Evolutionary conservation across 441 rosid species (phyloP), one percentile per base, ranked within the genome.

Genomic region (Arabidopsis hybrid): DNA sequence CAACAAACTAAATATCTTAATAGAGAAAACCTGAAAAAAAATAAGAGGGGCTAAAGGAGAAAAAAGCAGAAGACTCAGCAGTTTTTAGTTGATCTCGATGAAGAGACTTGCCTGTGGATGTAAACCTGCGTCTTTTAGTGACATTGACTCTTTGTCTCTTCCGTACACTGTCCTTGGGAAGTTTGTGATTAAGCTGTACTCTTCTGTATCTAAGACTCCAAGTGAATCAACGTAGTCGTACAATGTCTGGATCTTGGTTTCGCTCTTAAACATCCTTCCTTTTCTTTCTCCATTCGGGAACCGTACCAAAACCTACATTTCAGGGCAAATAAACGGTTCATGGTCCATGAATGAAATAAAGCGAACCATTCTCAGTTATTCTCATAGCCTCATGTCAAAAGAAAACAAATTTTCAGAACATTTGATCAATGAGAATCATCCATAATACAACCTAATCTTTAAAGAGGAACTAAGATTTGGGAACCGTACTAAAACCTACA

Each of bases 91-190:
- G 72, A 88, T 81, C 92, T 95, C 98, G 78, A 95, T 93, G 66
- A 93, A 95, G 76, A 95, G 97, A 82, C 98, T 90, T 67, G 95
- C 98, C 82, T 93, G 98, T 73, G 99, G 99, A 87, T 95, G 92
- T 82, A 95, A 84, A 55, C 98, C 98, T 12, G 95, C 89, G 39
- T 93, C 98, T 78, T 93, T 88, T 65, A 95, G 74, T 39, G 92
- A 78, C 82, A 85, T 40, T 0, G 84, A 71, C 49, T 80, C 80
- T 85, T 88, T 91, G 35, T 88, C 98, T 26, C 83, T 43, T 45
- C 94, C 96, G 21, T 89, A 89, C 7, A 86, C 85, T 18, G 81
- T 83, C 32, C 99, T 84, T 1, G 99, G 99, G 57, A 93, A 93
- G 86, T 91, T 93, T 16, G 98, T 90, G 16, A 95, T 89, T 39